Evolutionary conservation across 2,329 filamentous ascomycete species (phyloP).

Genomic region (Fusarium coffeatum): DNA sequence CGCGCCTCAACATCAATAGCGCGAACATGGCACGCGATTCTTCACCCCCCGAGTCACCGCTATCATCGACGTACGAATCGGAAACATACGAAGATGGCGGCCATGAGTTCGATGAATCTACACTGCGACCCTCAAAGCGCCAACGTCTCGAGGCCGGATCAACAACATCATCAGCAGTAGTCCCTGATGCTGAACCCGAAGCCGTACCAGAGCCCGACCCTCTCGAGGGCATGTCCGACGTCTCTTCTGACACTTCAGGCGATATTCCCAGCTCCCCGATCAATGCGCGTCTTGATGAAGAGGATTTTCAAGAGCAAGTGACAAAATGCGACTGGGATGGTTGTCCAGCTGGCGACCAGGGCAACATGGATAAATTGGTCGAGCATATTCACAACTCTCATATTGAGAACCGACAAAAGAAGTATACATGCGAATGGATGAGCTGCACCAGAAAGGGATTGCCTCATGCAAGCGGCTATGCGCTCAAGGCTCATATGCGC

Average conservation of each 20-base stretch:
- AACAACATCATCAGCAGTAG: conserved; percentile 58
- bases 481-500: conserved; percentile 95
- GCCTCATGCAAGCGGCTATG: conserved; percentile 94
- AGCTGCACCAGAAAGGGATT: conserved; percentile 90
- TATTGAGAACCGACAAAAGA: conserved; percentile 92
- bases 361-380: conserved; percentile 84
- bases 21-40: conserved; percentile 53
- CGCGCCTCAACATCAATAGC: conserved; percentile 39
- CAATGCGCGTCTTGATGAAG: conserved; percentile 76
- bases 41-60: conserved; percentile 59
- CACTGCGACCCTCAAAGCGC: conserved; percentile 60
- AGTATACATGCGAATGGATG: conserved; percentile 98
- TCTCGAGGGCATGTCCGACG: conserved; percentile 72
- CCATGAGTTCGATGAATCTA: conserved; percentile 56
- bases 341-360: conserved; percentile 75
- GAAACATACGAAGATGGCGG: conserved; percentile 61
- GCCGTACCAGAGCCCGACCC: conserved; percentile 62
- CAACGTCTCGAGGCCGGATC: conserved; percentile 59
- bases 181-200: conserved; percentile 58
- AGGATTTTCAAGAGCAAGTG: conserved; percentile 81
- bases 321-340: conserved; percentile 83
- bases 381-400: conserved; percentile 92
- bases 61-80: conserved; percentile 60
- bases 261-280: conserved; percentile 79
- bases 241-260: conserved; percentile 91